Base-by-base conservation (phyloP, 2,329 filamentous ascomycete genomes). In the Aspergillus ustus region DNA sequence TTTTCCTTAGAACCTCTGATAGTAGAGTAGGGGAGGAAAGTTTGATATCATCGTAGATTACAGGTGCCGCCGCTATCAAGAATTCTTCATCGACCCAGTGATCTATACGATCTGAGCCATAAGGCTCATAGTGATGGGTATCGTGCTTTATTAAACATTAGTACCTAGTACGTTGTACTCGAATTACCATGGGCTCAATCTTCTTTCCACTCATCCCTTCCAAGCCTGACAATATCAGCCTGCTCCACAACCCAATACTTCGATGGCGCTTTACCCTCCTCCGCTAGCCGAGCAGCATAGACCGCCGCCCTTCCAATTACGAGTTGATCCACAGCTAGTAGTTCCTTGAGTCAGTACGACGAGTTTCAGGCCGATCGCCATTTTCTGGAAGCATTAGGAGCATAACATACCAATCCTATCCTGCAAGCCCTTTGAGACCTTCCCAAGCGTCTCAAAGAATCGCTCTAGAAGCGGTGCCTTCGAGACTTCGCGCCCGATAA, bases 171-270 rank as follows among this genome's bases (percentile, higher is more conserved):
- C 25, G 25, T 40, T 17, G 15, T 15, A 40, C 8, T 17, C 34
- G 15, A 13, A 15, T 40, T 9, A 4, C 8, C 34, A 5, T 3
- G n/a, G 31, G 1, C 2, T 31, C 15, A 78, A 63, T 48, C 69
- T 17, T 67, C 61, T 46, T 67, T 67, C 72, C 72, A 73, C 60
- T 73, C 68, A 29, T 71, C 67, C 60, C 71, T 65, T 2, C 72
- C 72, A 28, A 70, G 62, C 57, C 61, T 70, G 45, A 75, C 63
- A 53, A 75, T 72, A 67, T 74, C 72, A 50, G 67, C 61, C 60
- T 64, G 60, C 53, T 74, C 70, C 17, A 73, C 4, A 29, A 69
- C 61, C 73, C 73, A 75, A 44, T 68, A 72, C n/a, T 67, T 69
- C 7, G 69, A 71, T 1, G 69, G 71, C 7, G 71, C 68, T 54